Conservation (phyloP, 1,284 basidiomycete species). For the Sporisorium sorghi region DNA sequence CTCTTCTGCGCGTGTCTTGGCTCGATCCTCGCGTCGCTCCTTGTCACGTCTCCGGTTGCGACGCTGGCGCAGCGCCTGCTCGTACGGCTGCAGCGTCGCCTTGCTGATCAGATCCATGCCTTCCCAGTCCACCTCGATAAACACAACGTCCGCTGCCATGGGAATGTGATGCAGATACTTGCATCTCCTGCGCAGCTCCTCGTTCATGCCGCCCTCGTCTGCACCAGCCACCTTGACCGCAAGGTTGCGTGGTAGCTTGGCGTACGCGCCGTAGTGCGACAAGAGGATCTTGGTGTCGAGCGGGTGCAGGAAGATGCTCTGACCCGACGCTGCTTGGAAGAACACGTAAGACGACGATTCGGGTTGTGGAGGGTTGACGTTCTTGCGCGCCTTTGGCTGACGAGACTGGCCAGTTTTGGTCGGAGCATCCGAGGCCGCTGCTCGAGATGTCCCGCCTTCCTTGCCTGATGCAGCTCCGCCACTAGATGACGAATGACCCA, state of each 20-base stretch:
- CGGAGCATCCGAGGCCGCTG: neutral
- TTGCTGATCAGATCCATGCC: slow-evolving; percentile 53
- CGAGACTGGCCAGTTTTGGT: slow-evolving; percentile 13
- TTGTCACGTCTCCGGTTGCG: slow-evolving; percentile 56
- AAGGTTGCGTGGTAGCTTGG: slow-evolving; percentile 85
- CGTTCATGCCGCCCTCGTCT: slow-evolving; percentile 79
- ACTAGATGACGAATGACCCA: slow-evolving; percentile 14
- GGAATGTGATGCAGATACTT: slow-evolving; percentile 95
- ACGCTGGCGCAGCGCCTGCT: slow-evolving; percentile 59
- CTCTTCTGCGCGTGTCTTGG: slow-evolving; percentile 60
- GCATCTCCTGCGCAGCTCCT: slow-evolving; percentile 90
- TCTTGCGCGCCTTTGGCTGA: slow-evolving; percentile 38
- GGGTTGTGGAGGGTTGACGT: slow-evolving; percentile 64
- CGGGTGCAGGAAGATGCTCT: slow-evolving; percentile 92
- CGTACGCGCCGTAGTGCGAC: slow-evolving; percentile 83
- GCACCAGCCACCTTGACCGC: slow-evolving; percentile 81
- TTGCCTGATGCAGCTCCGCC: neutral
- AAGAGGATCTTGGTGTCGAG: slow-evolving; percentile 93
- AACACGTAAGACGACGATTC: slow-evolving; percentile 78
- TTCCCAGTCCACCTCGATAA: slow-evolving; percentile 83
- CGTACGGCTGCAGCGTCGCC: slow-evolving; percentile 57
- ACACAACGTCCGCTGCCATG: slow-evolving; percentile 90
- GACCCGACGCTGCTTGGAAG: slow-evolving; percentile 92
- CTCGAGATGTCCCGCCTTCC: slow-evolving; percentile 6
- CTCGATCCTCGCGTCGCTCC: slow-evolving; percentile 61